Evolutionary conservation across 352 stramenopile genomes (phyloP).

Genomic region (Albugo laibachii): DNA sequence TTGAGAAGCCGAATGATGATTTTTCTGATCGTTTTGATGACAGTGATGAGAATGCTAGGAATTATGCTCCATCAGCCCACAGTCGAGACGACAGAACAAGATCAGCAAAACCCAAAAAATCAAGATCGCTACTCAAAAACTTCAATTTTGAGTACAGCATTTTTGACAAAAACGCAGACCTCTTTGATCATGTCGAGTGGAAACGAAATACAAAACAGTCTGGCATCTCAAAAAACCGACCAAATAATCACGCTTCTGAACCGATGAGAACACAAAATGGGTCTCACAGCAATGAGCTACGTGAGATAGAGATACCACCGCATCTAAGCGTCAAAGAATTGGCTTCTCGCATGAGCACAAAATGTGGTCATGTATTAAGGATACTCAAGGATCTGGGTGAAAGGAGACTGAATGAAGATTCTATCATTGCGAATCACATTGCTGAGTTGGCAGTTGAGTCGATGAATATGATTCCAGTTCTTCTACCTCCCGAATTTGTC

Average conservation of each 20-base stretch:
- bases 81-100: too few relatives aligned
- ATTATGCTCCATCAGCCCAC: too few relatives aligned
- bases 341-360: constrained; percentile 61
- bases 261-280: too few relatives aligned
- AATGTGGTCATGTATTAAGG: constrained; percentile 40
- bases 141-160: constrained; percentile 79
- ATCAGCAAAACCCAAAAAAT: too few relatives aligned
- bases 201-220: constrained; percentile 2
- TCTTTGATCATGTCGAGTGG: constrained; percentile 69
- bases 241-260: too few relatives aligned
- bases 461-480: constrained; percentile 69
- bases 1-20: too few relatives aligned
- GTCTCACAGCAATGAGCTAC: too few relatives aligned
- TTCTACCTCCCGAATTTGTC: constrained; percentile 64
- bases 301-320: constrained; percentile 61
- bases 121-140: constrained; percentile 25
- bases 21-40: too few relatives aligned
- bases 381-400: constrained; percentile 49
- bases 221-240: too few relatives aligned
- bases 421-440: constrained; percentile 44
- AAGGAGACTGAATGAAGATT: constrained; percentile 42
- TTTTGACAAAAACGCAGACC: constrained; percentile 35
- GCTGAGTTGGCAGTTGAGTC: constrained; percentile 66
- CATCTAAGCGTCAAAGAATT: constrained; percentile 43
- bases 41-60: too few relatives aligned